Evolutionary conservation across 305 asterid species (phyloP), one percentile per base, ranked within the genome.

Genomic region (Fraxinus dipetala): DNA sequence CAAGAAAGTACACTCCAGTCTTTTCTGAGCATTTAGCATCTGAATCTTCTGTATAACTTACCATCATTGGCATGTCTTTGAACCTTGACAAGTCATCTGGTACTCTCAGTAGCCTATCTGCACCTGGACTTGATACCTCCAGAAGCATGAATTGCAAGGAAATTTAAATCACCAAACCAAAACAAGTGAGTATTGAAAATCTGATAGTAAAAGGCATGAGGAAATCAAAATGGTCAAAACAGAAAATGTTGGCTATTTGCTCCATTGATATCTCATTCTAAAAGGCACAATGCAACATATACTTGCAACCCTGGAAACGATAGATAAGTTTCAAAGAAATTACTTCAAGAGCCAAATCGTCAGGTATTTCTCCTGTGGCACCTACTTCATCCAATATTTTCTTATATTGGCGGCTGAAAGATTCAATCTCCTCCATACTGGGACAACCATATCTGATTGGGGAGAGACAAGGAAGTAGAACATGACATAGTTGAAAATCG

Each of bases 91-190:
- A 87, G 85, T 94, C 98, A 13, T 91, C 94, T 0, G 98, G 99
- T 40, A 96, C 90, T 90, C 88, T 93, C 24, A 96, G 86, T 75
- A 96, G 90, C 80, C 98, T 89, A 79, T 94, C 97, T 0, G 94
- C 95, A 67, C 98, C 97, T 32, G 98, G 98, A 65, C 98, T 94
- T 5, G 98, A 94, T 78, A 94, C 98, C 99, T 95, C 70, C 77
- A 81, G 5, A 76, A 63, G 85, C 38, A 34, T 34, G 38, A 34
- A 34, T 4, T 34, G 38, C 38, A 34, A 34, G 38, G 38, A 34
- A 34, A 34, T 34, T 34, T 34, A 34, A 34, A 34, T 34, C 38
- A 0, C 38, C 38, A 34, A 34, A 34, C 38, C 38, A 34, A 34
- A 34, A 34, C 48, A 40, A 40, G 13, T 9, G 48, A 40, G 14